Evolutionary conservation across 371 early-diverging fungal genomes (phyloP).

Genomic region (Mucor velutinosus): DNA sequence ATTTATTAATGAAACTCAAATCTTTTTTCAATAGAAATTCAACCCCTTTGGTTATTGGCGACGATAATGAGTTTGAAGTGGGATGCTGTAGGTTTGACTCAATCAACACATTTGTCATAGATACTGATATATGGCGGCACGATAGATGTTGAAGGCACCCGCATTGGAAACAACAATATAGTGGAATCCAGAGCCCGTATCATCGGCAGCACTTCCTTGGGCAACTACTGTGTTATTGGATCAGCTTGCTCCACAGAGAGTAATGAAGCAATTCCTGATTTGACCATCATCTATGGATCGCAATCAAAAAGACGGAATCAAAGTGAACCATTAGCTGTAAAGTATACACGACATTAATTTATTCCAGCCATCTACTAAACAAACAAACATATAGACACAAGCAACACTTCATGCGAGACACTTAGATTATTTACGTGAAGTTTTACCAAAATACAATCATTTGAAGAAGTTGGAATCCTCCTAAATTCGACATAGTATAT

Average conservation of each 20-base stretch:
- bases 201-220: conserved; percentile 61
- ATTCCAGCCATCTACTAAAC: background rate
- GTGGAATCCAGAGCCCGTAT: conserved; percentile 72
- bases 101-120: background rate
- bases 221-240: conserved; percentile 77
- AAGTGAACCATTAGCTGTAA: conserved; percentile 35
- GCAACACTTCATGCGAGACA: conserved; percentile 68
- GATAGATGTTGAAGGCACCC: conserved; percentile 69
- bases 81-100: conserved; percentile 58
- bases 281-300: conserved; percentile 72
- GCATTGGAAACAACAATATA: conserved; percentile 70
- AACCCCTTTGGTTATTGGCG: conserved; percentile 69
- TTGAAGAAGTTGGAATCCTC: conserved; percentile 44
- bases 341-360: background rate
- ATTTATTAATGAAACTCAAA: background rate
- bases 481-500: background rate
- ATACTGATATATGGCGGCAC: background rate
- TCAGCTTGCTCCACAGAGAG: conserved; percentile 67
- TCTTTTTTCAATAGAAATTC: conserved; percentile 26
- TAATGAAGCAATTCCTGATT: conserved; percentile 63
- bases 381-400: conserved; percentile 45
- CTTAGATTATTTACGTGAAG: conserved; percentile 72
- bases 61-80: conserved; percentile 79
- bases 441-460: conserved; percentile 69
- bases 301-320: conserved; percentile 62